Conservation (phyloP, 139 green algal genomes). For the Medakamo hakoo region DNA sequence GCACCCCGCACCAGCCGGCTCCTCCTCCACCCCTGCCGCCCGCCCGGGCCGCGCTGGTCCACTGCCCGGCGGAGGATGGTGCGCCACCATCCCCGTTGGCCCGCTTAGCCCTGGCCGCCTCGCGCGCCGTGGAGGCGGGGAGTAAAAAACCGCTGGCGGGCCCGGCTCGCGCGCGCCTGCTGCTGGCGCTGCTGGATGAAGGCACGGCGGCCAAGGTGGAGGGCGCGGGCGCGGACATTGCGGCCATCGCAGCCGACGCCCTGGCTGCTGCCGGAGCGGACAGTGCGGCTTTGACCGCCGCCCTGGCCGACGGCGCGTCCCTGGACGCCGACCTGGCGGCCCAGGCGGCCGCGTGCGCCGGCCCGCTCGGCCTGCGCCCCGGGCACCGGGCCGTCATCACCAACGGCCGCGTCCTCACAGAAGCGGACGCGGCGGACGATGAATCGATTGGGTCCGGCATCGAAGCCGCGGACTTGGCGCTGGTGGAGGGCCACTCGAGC, state of each 20-base stretch:
- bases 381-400: constrained; percentile 36
- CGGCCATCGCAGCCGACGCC: not conserved
- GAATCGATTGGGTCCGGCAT: too few species aligned
- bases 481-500: constrained; percentile 34
- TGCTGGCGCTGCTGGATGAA: not conserved
- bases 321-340: not conserved
- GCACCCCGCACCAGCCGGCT: constrained; percentile 9
- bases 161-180: not conserved
- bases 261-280: constrained; percentile 1
- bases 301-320: not conserved
- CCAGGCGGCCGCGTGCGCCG: not conserved
- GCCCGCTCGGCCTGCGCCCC: constrained; percentile 19
- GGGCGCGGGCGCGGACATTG: not conserved
- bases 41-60: constrained; percentile 21
- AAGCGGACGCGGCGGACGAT: not conserved
- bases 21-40: constrained; percentile 10
- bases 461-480: constrained; percentile 45
- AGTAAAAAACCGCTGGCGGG: not conserved
- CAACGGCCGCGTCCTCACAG: constrained; percentile 37
- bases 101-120: not conserved
- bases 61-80: constrained; percentile 11
- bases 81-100: not conserved
- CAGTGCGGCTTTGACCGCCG: constrained; percentile 1
- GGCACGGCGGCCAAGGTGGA: not conserved
- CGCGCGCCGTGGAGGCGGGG: not conserved